Percentiles rank a stretch among this genome's conserved stretches.
These are phyloP conservation scores for Populus hybrid DNA, from an alignment of 441 rosid species.

Conservation along the genomic window DNA sequence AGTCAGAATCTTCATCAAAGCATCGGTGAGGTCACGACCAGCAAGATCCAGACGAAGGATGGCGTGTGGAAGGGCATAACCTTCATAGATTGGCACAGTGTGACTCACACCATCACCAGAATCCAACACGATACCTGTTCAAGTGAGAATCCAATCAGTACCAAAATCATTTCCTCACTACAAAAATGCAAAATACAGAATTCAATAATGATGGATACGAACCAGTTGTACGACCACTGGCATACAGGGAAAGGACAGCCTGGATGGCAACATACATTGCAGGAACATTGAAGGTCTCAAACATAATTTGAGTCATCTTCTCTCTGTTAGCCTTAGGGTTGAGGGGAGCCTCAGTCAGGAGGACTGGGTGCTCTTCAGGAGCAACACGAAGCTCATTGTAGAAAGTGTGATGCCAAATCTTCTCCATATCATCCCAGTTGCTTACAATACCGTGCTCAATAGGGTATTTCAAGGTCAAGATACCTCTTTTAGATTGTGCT, in stretches of 20 bases:
- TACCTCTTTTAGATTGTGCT: constrained; percentile 60
- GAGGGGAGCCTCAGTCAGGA: constrained; percentile 56
- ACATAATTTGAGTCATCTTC: constrained; percentile 60
- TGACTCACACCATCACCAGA: constrained; percentile 88
- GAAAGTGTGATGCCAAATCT: constrained; percentile 65
- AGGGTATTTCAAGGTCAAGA: constrained; percentile 56
- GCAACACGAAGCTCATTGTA: constrained; percentile 62
- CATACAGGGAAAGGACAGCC: constrained; percentile 57
- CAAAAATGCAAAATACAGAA: background rate
- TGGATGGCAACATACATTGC: constrained; percentile 58
- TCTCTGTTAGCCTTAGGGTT: constrained; percentile 57
- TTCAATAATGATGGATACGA: background rate
- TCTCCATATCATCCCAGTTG: constrained; percentile 78
- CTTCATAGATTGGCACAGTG: constrained; percentile 78
- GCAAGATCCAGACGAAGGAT: constrained; percentile 72
- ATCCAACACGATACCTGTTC: constrained; percentile 64
- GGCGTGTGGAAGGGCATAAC: constrained; percentile 73
- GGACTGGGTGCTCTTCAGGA: constrained; percentile 56
- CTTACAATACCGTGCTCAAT: constrained; percentile 66
- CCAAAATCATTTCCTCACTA: background rate
- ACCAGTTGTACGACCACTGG: constrained; percentile 73
- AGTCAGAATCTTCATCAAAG: constrained; percentile 66
- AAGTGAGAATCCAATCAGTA: constrained; percentile 2
- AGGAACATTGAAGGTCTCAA: constrained; percentile 53
- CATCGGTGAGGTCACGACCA: constrained; percentile 70